These are phyloP conservation scores for Lolium perenne DNA, from an alignment of 176 grass and related monocot species.

Conservation along the genomic window DNA sequence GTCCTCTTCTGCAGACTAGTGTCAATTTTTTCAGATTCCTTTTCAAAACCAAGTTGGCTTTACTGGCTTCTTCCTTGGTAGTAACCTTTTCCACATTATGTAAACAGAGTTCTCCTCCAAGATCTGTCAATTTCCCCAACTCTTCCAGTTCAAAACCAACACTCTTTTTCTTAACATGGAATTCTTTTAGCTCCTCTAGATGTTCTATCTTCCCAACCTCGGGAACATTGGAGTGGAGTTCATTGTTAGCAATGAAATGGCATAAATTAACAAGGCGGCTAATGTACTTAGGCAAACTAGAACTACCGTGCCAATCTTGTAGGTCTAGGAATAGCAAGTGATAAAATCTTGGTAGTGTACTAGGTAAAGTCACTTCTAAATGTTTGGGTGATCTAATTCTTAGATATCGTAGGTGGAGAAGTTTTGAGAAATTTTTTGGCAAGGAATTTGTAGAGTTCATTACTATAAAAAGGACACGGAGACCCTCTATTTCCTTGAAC, in stretches of 20 bases:
- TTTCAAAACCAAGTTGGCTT: conserved; percentile 1
- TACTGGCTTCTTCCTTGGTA: conserved; percentile 6
- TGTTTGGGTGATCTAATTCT: not conserved
- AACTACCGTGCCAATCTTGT: not conserved
- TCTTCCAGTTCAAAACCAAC: conserved; percentile 16
- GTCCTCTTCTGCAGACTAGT: not conserved
- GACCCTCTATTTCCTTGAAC: conserved; percentile 7
- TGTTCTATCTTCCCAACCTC: conserved; percentile 11
- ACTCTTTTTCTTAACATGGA: conserved; percentile 23
- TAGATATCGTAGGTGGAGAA: conserved; percentile 17
- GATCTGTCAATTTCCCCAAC: not conserved
- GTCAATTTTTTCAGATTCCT: not conserved
- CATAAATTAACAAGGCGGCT: conserved; percentile 18
- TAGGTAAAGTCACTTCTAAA: not conserved
- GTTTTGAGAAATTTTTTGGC: conserved; percentile 24
- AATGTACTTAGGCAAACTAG: not conserved
- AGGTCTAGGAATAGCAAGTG: conserved; percentile 13
- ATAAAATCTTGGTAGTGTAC: not conserved
- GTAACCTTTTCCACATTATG: not conserved
- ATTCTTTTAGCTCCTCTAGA: conserved; percentile 24
- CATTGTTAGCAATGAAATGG: not conserved
- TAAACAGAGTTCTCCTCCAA: not conserved
- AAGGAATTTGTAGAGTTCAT: not conserved
- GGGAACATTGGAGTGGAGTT: conserved; percentile 11
- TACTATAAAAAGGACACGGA: conserved; percentile 1